A percentile compares a stretch with the other conserved stretches of the same genome.
Evolutionary conservation across 495 filamentous ascomycete genomes (phyloP).

Genomic region (Xylaria acuta): DNA sequence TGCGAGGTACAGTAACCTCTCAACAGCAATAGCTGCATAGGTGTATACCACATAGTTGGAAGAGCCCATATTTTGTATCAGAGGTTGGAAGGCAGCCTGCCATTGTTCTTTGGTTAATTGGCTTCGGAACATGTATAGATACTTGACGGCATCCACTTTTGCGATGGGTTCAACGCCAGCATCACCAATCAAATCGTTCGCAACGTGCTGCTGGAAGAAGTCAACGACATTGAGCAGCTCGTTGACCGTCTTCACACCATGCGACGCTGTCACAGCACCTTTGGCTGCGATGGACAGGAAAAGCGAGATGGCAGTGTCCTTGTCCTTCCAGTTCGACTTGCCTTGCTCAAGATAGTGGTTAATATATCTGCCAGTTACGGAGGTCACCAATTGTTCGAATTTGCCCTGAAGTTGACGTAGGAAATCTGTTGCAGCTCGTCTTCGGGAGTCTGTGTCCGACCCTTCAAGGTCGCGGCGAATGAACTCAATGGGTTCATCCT

Average conservation of each 20-base stretch:
- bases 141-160: slow-evolving; percentile 97
- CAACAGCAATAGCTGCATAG: slow-evolving; percentile 93
- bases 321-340: slow-evolving; percentile 86
- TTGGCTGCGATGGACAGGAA: slow-evolving; percentile 94
- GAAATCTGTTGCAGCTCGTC: slow-evolving; percentile 93
- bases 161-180: slow-evolving; percentile 77
- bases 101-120: slow-evolving; percentile 85
- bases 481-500: slow-evolving; percentile 99
- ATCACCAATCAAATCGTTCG: slow-evolving; percentile 75
- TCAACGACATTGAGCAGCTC: slow-evolving; percentile 81
- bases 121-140: slow-evolving; percentile 92
- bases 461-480: slow-evolving; percentile 95
- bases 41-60: slow-evolving; percentile 95
- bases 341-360: slow-evolving; percentile 76
- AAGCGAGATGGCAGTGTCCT: slow-evolving; percentile 95
- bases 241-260: slow-evolving; percentile 91
- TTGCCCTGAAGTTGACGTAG: slow-evolving; percentile 83
- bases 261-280: slow-evolving; percentile 79
- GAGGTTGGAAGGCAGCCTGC: slow-evolving; percentile 82
- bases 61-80: slow-evolving; percentile 88
- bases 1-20: slow-evolving; percentile 83
- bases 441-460: slow-evolving; percentile 90
- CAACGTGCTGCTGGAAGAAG: slow-evolving; percentile 91
- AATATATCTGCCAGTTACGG: slow-evolving; percentile 80
- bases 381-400: slow-evolving; percentile 83